These are phyloP conservation scores for Xenoacremonium recifei DNA, from an alignment of 2,329 filamentous ascomycete species.

Conservation along the genomic window DNA sequence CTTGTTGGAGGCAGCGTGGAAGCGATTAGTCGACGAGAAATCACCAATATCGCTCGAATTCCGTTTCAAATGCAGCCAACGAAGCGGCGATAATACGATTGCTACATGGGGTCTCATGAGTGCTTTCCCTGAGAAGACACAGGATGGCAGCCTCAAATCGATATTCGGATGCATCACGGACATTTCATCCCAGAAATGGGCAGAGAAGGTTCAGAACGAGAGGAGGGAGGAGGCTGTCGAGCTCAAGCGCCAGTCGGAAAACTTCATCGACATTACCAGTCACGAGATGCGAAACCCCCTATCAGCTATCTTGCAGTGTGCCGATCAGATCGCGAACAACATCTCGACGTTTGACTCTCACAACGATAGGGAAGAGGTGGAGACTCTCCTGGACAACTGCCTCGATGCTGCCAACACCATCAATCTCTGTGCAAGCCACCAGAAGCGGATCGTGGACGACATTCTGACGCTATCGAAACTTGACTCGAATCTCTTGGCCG, in stretches of 20 bases:
- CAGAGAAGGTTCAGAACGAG: slow-evolving; percentile 75
- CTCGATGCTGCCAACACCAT: slow-evolving; percentile 81
- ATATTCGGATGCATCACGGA: slow-evolving; percentile 82
- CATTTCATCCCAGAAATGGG: slow-evolving; percentile 82
- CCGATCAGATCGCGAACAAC: slow-evolving; percentile 65
- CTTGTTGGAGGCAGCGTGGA: slow-evolving; percentile 60
- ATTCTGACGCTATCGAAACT: slow-evolving; percentile 67
- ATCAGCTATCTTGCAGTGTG: slow-evolving; percentile 72
- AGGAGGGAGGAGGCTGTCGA: slow-evolving; percentile 80
- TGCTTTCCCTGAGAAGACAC: slow-evolving; percentile 69
- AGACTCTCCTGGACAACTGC: slow-evolving; percentile 51
- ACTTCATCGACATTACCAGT: slow-evolving; percentile 72
- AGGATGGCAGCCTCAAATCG: slow-evolving; percentile 64
- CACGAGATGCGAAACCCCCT: slow-evolving; percentile 78
- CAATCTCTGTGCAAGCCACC: slow-evolving; percentile 74
- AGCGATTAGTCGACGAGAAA: slow-evolving; percentile 58
- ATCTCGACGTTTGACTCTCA: slow-evolving; percentile 42
- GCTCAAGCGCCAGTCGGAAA: slow-evolving; percentile 70
- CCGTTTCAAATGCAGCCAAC: slow-evolving; percentile 68
- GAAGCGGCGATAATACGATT: slow-evolving; percentile 56
- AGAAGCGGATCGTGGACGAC: slow-evolving; percentile 70
- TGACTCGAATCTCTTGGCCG: slow-evolving; percentile 67
- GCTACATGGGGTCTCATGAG: slow-evolving; percentile 79
- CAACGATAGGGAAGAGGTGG: slow-evolving; percentile 41
- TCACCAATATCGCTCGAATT: slow-evolving; percentile 70